A percentile compares a stretch with the other conserved stretches of the same genome.
phyloP scores from a whole-genome alignment of 805 yeast genomes.

The Saturnispora ahearnii region DNA sequence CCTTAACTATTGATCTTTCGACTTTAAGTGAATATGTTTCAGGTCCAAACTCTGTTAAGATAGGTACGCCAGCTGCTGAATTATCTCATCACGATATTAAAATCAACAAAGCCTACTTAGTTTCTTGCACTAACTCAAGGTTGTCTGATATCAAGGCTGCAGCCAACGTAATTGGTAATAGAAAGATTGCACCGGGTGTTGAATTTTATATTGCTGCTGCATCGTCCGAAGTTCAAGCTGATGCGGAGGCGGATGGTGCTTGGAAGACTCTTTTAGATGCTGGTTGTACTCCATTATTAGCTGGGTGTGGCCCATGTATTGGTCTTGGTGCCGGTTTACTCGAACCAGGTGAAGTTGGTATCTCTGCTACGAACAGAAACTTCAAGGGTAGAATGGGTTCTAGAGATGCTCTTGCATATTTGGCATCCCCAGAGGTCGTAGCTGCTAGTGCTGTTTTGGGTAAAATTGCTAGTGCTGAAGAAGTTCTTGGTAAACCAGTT shows the following conservation, averaged over 20 bases:
- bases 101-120: conserved; percentile 90
- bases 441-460: conserved; percentile 98
- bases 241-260: conserved; percentile 85
- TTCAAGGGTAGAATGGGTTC: conserved; percentile 99
- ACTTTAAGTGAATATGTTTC: conserved; percentile 82
- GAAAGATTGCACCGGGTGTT: conserved; percentile 78
- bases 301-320: conserved; percentile 99
- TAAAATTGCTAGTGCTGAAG: conserved; percentile 86
- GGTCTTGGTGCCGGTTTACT: conserved; percentile 93
- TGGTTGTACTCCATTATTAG: conserved; percentile 91
- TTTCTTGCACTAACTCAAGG: conserved; percentile 96
- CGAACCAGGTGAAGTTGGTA: conserved; percentile 95
- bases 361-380: conserved; percentile 96
- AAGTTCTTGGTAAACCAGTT: conserved; percentile 52
- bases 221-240: conserved; percentile 83
- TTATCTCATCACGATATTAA: conserved; percentile 64
- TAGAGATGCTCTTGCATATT: conserved; percentile 87
- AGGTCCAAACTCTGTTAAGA: conserved; percentile 96
- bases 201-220: conserved; percentile 98
- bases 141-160: conserved; percentile 90
- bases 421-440: conserved; percentile 96
- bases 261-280: conserved; percentile 88
- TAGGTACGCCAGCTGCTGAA: conserved; percentile 69
- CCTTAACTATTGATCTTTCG: conserved; percentile 67
- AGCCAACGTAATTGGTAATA: conserved; percentile 76